These are phyloP conservation scores for Trichoderma gracile DNA, from an alignment of 2,329 filamentous ascomycete species.

Conservation along the genomic window DNA sequence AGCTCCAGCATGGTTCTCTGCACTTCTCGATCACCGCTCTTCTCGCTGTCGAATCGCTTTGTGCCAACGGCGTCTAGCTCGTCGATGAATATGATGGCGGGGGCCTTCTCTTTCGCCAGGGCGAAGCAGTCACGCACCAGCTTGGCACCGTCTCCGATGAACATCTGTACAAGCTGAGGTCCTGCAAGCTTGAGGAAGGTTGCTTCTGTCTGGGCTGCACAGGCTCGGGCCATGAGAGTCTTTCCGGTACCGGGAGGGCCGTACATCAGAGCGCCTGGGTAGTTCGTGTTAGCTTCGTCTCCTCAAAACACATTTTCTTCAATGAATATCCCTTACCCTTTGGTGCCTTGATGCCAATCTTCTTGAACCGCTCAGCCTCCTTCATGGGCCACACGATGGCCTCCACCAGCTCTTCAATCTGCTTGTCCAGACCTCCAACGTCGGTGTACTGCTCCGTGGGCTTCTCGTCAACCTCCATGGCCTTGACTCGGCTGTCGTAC, in stretches of 20 bases:
- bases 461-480: constrained; percentile 99
- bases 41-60: constrained; percentile 98
- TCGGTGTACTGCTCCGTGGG: constrained; percentile 98
- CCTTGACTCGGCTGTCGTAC: constrained; percentile 98
- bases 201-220: constrained; percentile 95
- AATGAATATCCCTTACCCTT: constrained; percentile 70
- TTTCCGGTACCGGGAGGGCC: constrained; percentile 89
- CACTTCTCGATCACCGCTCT: constrained; percentile 95
- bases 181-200: constrained; percentile 98
- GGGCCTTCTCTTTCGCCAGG: constrained; percentile 96
- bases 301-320: neutral
- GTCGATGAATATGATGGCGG: constrained; percentile 99
- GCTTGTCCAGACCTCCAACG: constrained; percentile 95
- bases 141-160: constrained; percentile 97
- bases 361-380: constrained; percentile 98
- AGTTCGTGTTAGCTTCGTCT: neutral
- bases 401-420: constrained; percentile 98
- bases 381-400: constrained; percentile 99
- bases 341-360: constrained; percentile 98
- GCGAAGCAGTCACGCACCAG: constrained; percentile 97
- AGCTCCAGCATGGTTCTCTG: constrained; percentile 99
- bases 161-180: constrained; percentile 98
- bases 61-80: constrained; percentile 98
- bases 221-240: constrained; percentile 89
- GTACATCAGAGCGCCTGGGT: constrained; percentile 97